phyloP scores from a whole-genome alignment of 176 grass and related monocot genomes.

The Luzula sylvatica region DNA sequence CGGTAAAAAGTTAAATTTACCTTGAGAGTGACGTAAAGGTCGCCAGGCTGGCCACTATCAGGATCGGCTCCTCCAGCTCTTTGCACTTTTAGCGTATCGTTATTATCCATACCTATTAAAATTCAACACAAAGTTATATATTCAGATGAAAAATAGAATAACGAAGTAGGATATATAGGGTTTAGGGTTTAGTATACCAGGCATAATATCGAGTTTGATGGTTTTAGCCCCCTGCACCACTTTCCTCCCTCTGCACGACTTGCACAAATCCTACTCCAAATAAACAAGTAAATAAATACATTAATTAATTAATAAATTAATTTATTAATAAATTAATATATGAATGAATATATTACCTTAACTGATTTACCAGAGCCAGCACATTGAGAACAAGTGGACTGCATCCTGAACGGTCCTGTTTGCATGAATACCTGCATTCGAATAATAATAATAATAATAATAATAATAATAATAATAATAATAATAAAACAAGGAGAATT shows the following conservation, averaged over 20 bases:
- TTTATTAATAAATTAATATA: neutral
- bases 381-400: conserved; percentile 64
- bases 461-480: neutral
- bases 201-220: conserved; percentile 54
- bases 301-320: too few species aligned
- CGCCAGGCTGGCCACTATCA: conserved; percentile 56
- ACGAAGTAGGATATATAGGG: neutral
- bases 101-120: conserved; percentile 55
- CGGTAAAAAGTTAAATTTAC: too few species aligned
- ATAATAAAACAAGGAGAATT: conserved; percentile 6
- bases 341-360: conserved; percentile 32
- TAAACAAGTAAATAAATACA: too few species aligned
- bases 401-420: conserved; percentile 83
- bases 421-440: conserved; percentile 56
- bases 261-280: conserved; percentile 71
- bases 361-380: conserved; percentile 76
- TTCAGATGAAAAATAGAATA: neutral
- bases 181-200: conserved; percentile 64
- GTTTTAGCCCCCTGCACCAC: conserved; percentile 53
- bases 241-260: conserved; percentile 68
- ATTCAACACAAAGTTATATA: neutral
- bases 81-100: conserved; percentile 62
- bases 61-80: conserved; percentile 82
- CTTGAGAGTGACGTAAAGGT: conserved; percentile 84
- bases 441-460: conserved; percentile 9